Conservation (phyloP, 352 stramenopile species). For the Globisporangium radiosum region DNA sequence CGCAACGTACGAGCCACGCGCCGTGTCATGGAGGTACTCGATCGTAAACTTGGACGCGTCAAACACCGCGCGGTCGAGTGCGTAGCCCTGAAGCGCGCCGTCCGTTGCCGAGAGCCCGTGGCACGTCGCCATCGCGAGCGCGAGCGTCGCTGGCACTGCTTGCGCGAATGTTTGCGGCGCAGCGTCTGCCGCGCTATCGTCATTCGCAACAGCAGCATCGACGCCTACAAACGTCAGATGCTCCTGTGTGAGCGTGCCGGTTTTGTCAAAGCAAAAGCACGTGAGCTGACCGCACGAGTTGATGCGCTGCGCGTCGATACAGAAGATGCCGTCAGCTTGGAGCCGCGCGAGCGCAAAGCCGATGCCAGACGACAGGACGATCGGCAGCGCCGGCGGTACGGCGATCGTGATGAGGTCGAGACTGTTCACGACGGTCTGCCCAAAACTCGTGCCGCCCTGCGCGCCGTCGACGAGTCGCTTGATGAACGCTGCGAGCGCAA, state of each 20-base stretch:
- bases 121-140: constrained; percentile 37
- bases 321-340: constrained; percentile 35
- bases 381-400: constrained; percentile 40
- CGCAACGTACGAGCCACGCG: constrained; percentile 16
- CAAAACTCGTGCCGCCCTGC: constrained; percentile 15
- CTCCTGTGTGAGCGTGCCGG: constrained; percentile 68
- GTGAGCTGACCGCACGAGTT: constrained; percentile 62
- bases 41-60: constrained; percentile 23
- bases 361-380: constrained; percentile 48
- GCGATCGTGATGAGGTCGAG: constrained; percentile 54
- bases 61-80: constrained; percentile 53
- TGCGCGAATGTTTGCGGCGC: constrained; percentile 5
- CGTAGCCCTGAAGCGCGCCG: constrained; percentile 30
- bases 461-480: constrained; percentile 33
- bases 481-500: constrained; percentile 10
- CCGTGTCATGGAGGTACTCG: constrained; percentile 22
- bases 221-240: constrained; percentile 39
- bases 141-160: constrained; percentile 18
- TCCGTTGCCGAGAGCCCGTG: constrained; percentile 33
- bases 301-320: constrained; percentile 59
- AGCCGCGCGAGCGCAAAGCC: constrained; percentile 48
- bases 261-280: constrained; percentile 82
- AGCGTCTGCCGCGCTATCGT: neutral
- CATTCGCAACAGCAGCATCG: constrained; percentile 2
- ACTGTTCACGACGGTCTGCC: constrained; percentile 16